phyloP scores from a whole-genome alignment of 345 rosid species.

The Angophora floribunda region DNA sequence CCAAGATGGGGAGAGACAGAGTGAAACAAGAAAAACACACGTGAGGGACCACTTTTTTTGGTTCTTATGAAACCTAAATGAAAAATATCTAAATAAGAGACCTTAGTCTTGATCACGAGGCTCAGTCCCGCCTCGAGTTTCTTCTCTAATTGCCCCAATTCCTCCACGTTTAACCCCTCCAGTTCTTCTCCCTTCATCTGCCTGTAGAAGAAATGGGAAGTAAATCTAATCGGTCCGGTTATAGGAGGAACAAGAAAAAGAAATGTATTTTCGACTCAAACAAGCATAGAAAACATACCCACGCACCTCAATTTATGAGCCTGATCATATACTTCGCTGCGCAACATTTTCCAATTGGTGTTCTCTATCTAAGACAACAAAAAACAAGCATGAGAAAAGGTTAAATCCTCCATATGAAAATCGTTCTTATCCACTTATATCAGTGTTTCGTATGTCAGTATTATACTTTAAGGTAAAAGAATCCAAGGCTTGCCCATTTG shows the following conservation, averaged over 20 bases:
- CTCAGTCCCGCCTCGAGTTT: background rate
- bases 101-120: constrained; percentile 5
- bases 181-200: constrained; percentile 20
- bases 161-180: constrained; percentile 8
- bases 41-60: background rate
- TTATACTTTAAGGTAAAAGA: background rate
- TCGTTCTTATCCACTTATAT: background rate
- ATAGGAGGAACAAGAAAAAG: background rate
- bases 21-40: background rate
- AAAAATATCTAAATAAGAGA: background rate
- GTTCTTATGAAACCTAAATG: background rate
- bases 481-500: background rate
- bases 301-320: background rate
- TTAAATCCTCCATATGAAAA: background rate
- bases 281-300: background rate
- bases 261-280: background rate
- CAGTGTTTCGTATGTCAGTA: background rate
- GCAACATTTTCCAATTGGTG: background rate
- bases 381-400: background rate
- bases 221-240: background rate
- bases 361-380: background rate
- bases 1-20: background rate
- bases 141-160: constrained; percentile 6
- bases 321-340: background rate
- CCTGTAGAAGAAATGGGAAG: background rate